Base-by-base conservation (phyloP, 257 asterid genomes). In the Knoxia roxburghii region DNA sequence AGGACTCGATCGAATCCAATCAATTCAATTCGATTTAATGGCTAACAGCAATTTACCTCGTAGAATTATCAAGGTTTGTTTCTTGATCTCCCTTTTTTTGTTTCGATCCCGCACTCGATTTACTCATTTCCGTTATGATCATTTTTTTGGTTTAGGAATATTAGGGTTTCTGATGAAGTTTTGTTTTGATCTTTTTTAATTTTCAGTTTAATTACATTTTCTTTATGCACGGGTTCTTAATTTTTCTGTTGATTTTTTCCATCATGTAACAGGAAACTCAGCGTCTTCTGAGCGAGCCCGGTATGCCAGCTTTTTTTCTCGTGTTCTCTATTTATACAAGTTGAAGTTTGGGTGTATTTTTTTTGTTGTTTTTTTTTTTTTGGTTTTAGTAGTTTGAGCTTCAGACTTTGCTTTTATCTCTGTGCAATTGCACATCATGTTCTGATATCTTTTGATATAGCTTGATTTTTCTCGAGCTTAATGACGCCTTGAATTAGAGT, bases 241-340 rank as follows among this genome's bases (percentile, higher is more conserved):
- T 63, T 45, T 61, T 63, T 41, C 53, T 15, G 48, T 10, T 73
- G 59, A 4, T 39, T 18, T 30, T 30, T 67, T 61, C 39, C 46
- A 35, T 65, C 51, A 60, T 75, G 8, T 73, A 45, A 27, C 72
- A 94, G 99, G 99, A 94, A 80, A 94, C 98, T 69, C 98, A 94
- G 80, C 96, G 99, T 21, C 99, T 90, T 76, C 92, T 94, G 46
- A 90, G 99, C 82, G 98, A 94, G 74, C 99, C 99, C 68, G 99
- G 99, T 94, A 77, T 64, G 46, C 29, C 58, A 45, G 50, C 24
- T 29, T 26, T 5, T 21, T 37, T 29, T 8, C 32, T 37, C 15
- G 0, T 46, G 5, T 14, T 32, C 20, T 12, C 3, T 24, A 0
- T 24, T 11, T 21, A 1, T 11, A 39, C 35, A 51, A 21, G 18